These are phyloP conservation scores for Hirschioporus abietinus DNA, from an alignment of 768 basidiomycete genomes.

Conservation along the genomic window DNA sequence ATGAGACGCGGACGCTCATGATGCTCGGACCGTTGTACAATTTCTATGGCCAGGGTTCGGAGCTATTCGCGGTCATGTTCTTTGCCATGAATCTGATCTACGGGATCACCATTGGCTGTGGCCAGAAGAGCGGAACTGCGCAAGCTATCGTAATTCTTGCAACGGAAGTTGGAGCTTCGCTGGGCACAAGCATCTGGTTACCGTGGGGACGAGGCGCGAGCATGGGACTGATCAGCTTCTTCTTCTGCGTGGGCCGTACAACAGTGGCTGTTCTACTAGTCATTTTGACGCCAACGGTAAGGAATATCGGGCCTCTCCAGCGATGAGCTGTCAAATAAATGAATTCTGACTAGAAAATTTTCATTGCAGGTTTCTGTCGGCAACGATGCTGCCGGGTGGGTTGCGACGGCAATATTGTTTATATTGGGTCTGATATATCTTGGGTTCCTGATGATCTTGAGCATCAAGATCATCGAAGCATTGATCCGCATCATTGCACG, in stretches of 20 bases:
- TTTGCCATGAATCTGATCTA: constrained; percentile 79
- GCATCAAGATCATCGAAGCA: constrained; percentile 83
- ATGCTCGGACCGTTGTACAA: constrained; percentile 91
- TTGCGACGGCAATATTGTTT: constrained; percentile 87
- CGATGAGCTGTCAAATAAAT: constrained; percentile 7
- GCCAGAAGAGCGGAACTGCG: constrained; percentile 84
- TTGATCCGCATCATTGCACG: constrained; percentile 69
- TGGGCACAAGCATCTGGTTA: constrained; percentile 90
- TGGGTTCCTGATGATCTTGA: constrained; percentile 74
- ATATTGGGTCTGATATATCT: constrained; percentile 79
- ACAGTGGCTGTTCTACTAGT: constrained; percentile 87
- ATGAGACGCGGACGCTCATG: constrained; percentile 89
- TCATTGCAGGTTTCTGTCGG: constrained; percentile 73
- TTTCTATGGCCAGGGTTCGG: constrained; percentile 86
- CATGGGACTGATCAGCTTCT: constrained; percentile 94
- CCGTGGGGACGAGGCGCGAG: constrained; percentile 96
- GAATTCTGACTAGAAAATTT: constrained; percentile 14
- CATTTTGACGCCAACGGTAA: constrained; percentile 82
- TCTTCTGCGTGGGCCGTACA: constrained; percentile 88
- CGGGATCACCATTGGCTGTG: constrained; percentile 83
- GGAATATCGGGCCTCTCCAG: constrained; percentile 25
- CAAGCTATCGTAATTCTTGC: constrained; percentile 89
- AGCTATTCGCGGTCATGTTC: constrained; percentile 78
- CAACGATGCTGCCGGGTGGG: constrained; percentile 79
- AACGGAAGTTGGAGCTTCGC: constrained; percentile 79